A percentile compares a stretch with the other conserved stretches of the same genome.
These are phyloP conservation scores for Fusarium sp. DNA, from an alignment of 2,329 filamentous ascomycete genomes.

Conservation along the genomic window DNA sequence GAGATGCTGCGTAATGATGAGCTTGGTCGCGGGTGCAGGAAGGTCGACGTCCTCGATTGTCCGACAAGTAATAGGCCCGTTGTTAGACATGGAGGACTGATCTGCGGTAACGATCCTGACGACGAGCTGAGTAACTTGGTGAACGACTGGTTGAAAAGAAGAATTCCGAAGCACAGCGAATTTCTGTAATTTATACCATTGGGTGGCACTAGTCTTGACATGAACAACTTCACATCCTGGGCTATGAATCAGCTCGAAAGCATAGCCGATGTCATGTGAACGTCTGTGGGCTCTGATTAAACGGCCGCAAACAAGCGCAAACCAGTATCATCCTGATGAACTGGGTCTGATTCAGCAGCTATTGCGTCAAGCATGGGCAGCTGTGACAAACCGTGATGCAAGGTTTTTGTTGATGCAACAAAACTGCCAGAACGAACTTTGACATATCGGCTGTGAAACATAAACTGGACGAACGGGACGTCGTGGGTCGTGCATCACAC, in stretches of 20 bases:
- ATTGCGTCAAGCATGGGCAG: slow-evolving; percentile 20
- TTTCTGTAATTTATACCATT: slow-evolving; percentile 13
- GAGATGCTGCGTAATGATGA: slow-evolving; percentile 58
- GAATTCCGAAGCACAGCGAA: neutral
- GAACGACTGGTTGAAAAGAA: neutral
- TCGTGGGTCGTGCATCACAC: slow-evolving; percentile 23
- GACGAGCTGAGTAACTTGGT: slow-evolving; percentile 1
- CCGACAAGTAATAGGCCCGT: slow-evolving; percentile 28
- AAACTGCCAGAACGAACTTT: slow-evolving; percentile 5
- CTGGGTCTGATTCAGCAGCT: slow-evolving; percentile 30
- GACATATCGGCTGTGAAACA: slow-evolving; percentile 23
- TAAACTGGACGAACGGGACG: neutral
- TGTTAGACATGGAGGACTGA: slow-evolving; percentile 40
- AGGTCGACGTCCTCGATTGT: slow-evolving; percentile 50
- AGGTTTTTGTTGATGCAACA: slow-evolving; percentile 4
- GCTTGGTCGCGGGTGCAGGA: slow-evolving; percentile 58
- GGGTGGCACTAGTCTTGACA: neutral
- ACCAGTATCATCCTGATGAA: neutral
- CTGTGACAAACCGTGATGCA: neutral
- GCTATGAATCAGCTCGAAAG: slow-evolving; percentile 26
- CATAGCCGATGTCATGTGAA: neutral
- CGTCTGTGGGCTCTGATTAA: slow-evolving; percentile 13
- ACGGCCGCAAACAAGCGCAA: neutral
- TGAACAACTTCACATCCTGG: slow-evolving; percentile 12
- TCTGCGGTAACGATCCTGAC: slow-evolving; percentile 1